Evolutionary conservation across 1,284 basidiomycete species (phyloP).

Genomic region (Sanguinoderma infundibulare): DNA sequence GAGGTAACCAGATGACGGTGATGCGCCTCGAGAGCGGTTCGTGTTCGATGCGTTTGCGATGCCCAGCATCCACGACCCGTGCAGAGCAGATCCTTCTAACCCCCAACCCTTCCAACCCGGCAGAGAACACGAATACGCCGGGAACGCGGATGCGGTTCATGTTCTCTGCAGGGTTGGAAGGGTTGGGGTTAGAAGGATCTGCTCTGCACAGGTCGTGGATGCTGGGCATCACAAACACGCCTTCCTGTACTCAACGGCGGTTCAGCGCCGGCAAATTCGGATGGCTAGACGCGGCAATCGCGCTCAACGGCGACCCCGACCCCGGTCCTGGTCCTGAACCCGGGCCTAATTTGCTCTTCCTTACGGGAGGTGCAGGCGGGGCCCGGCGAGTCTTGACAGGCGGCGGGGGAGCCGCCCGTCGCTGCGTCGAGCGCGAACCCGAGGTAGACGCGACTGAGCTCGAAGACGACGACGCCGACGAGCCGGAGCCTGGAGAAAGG

Average conservation of each 20-base stretch:
- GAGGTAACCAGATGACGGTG: too few relatives aligned
- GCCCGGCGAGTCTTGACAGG: conserved; percentile 58
- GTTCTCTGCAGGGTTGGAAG: neutral
- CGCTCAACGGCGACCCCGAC: conserved; percentile 5
- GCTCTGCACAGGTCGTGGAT: neutral
- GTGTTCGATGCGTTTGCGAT: neutral
- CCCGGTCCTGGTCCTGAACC: neutral
- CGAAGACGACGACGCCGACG: conserved; percentile 4
- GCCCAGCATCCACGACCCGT: neutral
- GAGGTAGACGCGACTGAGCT: conserved; percentile 5
- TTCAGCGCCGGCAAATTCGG: conserved; percentile 19
- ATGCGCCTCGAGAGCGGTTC: neutral
- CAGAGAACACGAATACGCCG: neutral
- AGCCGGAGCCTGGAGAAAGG: neutral
- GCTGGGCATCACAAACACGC: neutral
- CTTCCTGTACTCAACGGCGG: conserved; percentile 14
- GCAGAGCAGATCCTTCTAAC: neutral
- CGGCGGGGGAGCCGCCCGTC: conserved; percentile 56
- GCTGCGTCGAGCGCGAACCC: conserved; percentile 29
- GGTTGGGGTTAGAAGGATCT: neutral
- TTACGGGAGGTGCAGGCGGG: conserved; percentile 63
- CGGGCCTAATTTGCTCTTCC: conserved; percentile 25
- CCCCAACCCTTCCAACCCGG: neutral
- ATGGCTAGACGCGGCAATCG: conserved; percentile 22
- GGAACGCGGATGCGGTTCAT: too few relatives aligned